Evolutionary conservation across 2,329 filamentous ascomycete genomes (phyloP), one percentile per base, ranked within the genome.

Genomic region (Huntiella bhutanensis): DNA sequence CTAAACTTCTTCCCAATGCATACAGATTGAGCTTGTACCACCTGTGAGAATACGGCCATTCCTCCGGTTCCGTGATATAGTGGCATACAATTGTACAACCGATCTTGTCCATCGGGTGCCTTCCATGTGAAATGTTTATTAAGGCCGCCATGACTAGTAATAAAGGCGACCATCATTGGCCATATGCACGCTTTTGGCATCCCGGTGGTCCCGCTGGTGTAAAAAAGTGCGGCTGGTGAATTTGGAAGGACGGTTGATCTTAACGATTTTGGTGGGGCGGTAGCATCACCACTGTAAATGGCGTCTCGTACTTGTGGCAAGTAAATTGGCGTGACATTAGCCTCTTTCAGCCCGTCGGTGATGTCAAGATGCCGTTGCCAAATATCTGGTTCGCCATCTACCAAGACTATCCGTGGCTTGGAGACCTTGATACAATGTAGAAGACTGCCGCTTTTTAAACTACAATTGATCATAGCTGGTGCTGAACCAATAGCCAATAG

Each of bases 21-120:
- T 33, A 79, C 60, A 0, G 75, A 76, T 7, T 64, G 59, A 8
- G 67, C 67, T 6, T 55, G 35, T 4, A 74, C 55, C 50, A 83
- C 60, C 53, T 71, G 72, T 4, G 60, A 61, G 44, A 79, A 67
- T 32, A 70, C 66, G 4, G 64, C 67, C 33, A 80, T 73, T 13
- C 71, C 71, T 5, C 80, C 81, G 0, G 82, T 86, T 11, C 80
- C 80, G 58, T 87, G 82, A 56, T 85, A 86, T 32, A 83, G 62
- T 0, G 67, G 81, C 80, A 86, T 86, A 59, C 78, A 82, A 55
- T 76, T 71, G 56, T 85, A 86, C 70, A 77, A 84, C 19, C 77
- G 64, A 41, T 57, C 52, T 22, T 45, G 41, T 51, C 63, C 51
- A 47, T 55, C 49, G 17, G 43, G 8, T n/a, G 10, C 13, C 7